These are phyloP conservation scores for Cercospora sp. DNA, from an alignment of 2,329 filamentous ascomycete species.

Conservation along the genomic window DNA sequence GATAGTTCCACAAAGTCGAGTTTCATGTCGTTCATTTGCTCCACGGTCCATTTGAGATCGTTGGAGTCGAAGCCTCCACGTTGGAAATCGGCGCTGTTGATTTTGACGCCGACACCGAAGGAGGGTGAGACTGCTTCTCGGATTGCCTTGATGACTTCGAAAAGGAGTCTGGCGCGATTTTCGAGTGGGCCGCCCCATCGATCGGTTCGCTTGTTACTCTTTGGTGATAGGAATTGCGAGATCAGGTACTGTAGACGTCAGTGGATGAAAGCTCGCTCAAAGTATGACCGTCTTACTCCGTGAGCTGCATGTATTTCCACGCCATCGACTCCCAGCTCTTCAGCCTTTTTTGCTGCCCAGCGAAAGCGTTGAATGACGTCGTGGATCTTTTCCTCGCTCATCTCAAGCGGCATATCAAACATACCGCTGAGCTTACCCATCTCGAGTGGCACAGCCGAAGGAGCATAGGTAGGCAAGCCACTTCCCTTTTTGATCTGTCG, in stretches of 20 bases:
- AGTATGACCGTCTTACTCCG: constrained; percentile 22
- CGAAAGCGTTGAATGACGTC: constrained; percentile 19
- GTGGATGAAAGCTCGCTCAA: background rate
- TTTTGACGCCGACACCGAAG: constrained; percentile 24
- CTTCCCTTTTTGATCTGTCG: constrained; percentile 19
- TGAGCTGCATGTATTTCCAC: constrained; percentile 36
- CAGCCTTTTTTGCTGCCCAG: constrained; percentile 37
- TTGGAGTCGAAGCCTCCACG: constrained; percentile 19
- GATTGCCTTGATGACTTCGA: constrained; percentile 39
- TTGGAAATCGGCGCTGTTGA: constrained; percentile 24
- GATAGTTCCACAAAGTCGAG: constrained; percentile 26
- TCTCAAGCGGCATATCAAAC: constrained; percentile 17
- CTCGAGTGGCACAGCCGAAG: constrained; percentile 14
- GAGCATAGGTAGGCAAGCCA: constrained; percentile 16
- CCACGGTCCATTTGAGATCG: constrained; percentile 17
- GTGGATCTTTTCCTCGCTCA: constrained; percentile 19
- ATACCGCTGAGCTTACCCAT: constrained; percentile 17
- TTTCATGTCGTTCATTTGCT: constrained; percentile 16
- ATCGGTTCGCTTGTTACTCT: constrained; percentile 42
- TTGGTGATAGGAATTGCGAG: constrained; percentile 41
- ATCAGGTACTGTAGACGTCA: constrained; percentile 35
- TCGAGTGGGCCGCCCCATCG: constrained; percentile 43
- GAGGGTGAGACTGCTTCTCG: constrained; percentile 13
- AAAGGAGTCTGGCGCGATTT: constrained; percentile 39
- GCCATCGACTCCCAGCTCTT: constrained; percentile 30